Evolutionary conservation across 1,284 basidiomycete species (phyloP).

Genomic region (Heterobasidion occidentale): DNA sequence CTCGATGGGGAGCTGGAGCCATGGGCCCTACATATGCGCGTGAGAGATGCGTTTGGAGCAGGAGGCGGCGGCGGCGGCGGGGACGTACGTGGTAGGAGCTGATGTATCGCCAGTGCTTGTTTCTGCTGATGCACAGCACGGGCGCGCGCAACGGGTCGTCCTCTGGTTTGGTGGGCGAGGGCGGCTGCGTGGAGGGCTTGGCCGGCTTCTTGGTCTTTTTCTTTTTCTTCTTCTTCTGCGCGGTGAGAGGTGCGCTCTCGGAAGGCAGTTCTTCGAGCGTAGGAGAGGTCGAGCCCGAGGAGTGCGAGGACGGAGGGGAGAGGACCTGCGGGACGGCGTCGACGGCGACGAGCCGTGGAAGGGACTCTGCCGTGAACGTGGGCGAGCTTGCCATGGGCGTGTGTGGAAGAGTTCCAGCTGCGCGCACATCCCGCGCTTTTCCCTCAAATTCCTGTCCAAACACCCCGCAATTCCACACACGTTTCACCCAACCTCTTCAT

Average conservation of each 20-base stretch:
- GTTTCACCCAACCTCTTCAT: too few species aligned
- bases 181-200: constrained; percentile 36
- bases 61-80: too few species aligned
- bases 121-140: constrained; percentile 73
- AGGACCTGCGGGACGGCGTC: not conserved
- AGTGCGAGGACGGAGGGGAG: not conserved
- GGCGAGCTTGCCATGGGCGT: not conserved
- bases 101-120: constrained; percentile 84
- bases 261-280: not conserved
- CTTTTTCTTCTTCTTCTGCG: constrained; percentile 30
- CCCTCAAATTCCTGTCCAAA: too few species aligned
- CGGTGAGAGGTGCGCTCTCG: not conserved
- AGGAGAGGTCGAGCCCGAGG: not conserved
- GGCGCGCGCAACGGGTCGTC: constrained; percentile 34
- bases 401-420: too few species aligned
- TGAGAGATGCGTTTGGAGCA: not conserved
- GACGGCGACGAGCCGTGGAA: not conserved
- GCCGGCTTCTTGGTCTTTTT: constrained; percentile 72
- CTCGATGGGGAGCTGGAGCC: constrained; percentile 80
- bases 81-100: constrained; percentile 73
- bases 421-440: too few species aligned
- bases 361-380: not conserved
- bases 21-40: constrained; percentile 53
- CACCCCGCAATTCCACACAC: too few species aligned
- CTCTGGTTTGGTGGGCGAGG: constrained; percentile 19